These are phyloP conservation scores for Hsuehochloa calcarea DNA, from an alignment of 176 grass and related monocot genomes.

Conservation along the genomic window DNA sequence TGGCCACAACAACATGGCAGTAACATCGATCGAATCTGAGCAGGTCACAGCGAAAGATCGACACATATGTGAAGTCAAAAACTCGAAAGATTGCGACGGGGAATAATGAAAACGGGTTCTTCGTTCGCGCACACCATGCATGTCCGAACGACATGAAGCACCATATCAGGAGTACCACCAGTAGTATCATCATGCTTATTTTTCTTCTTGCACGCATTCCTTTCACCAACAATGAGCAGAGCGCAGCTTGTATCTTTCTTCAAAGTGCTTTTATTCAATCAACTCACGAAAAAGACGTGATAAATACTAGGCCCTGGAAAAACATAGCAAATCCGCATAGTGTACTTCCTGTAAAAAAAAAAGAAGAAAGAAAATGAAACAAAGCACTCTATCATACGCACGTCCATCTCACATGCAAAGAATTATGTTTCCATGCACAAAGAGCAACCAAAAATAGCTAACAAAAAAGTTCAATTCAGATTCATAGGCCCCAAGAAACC, in stretches of 20 bases:
- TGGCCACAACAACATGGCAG: background rate
- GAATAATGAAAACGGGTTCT: background rate
- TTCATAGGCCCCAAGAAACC: background rate
- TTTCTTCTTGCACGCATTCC: background rate
- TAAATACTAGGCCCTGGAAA: background rate
- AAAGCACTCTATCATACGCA: background rate
- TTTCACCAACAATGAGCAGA: background rate
- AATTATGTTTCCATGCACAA: background rate
- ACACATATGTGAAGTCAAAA: background rate
- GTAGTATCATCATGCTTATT: background rate
- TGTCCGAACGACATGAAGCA: background rate
- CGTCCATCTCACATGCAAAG: background rate
- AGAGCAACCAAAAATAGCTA: background rate
- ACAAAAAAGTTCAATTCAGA: background rate
- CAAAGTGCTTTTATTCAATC: slow-evolving; percentile 1
- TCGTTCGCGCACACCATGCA: background rate
- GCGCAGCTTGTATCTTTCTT: slow-evolving; percentile 11
- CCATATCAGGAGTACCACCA: background rate
- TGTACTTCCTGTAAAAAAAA: background rate
- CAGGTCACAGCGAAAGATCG: background rate
- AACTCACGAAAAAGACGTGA: background rate
- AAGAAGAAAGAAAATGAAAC: background rate
- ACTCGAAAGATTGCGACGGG: too few species aligned
- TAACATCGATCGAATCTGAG: background rate
- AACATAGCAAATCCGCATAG: background rate